A percentile compares a stretch with the other conserved stretches of the same genome.
Conservation (phyloP, 768 basidiomycete genomes). For the Wakefieldia striispora region DNA sequence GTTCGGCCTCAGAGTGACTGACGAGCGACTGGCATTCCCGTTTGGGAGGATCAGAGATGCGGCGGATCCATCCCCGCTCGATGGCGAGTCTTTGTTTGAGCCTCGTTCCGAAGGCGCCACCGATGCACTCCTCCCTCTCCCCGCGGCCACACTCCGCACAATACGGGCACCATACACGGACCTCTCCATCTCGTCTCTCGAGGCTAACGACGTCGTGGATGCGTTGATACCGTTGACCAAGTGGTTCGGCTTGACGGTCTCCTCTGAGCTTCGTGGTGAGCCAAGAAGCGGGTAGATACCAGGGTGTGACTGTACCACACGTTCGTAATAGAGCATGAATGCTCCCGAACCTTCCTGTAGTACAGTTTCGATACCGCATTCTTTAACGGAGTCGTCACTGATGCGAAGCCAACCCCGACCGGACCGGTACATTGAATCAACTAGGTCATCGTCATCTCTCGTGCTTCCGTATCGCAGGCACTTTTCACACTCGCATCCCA, state of each 20-base stretch:
- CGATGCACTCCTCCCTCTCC: slow-evolving; percentile 42
- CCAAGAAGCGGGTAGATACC: slow-evolving; percentile 32
- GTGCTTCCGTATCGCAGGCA: slow-evolving; percentile 51
- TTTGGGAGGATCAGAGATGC: slow-evolving; percentile 19
- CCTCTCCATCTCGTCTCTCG: slow-evolving; percentile 17
- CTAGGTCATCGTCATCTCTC: slow-evolving; percentile 51
- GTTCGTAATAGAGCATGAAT: slow-evolving; percentile 97
- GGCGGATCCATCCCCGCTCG: slow-evolving; percentile 10
- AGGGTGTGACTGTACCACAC: slow-evolving; percentile 42
- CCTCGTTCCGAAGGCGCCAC: slow-evolving; percentile 31
- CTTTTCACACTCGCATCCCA: slow-evolving; percentile 46
- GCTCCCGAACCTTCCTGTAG: slow-evolving; percentile 68
- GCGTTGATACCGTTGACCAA: slow-evolving; percentile 39
- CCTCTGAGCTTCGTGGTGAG: slow-evolving; percentile 55
- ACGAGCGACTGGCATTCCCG: slow-evolving; percentile 20
- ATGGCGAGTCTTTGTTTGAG: slow-evolving; percentile 12
- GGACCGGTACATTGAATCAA: slow-evolving; percentile 31
- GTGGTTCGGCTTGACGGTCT: slow-evolving; percentile 57
- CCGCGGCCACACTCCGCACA: slow-evolving; percentile 54
- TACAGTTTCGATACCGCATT: slow-evolving; percentile 73
- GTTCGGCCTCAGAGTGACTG: slow-evolving; percentile 22
- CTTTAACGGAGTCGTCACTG: slow-evolving; percentile 79
- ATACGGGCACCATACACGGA: slow-evolving; percentile 45
- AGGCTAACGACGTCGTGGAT: slow-evolving; percentile 46
- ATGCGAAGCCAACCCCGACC: slow-evolving; percentile 84